Percentiles rank a stretch among this genome's conserved stretches.
Conservation (phyloP, 192 early-diverging fungal genomes). For the Entrophospora sp. region DNA sequence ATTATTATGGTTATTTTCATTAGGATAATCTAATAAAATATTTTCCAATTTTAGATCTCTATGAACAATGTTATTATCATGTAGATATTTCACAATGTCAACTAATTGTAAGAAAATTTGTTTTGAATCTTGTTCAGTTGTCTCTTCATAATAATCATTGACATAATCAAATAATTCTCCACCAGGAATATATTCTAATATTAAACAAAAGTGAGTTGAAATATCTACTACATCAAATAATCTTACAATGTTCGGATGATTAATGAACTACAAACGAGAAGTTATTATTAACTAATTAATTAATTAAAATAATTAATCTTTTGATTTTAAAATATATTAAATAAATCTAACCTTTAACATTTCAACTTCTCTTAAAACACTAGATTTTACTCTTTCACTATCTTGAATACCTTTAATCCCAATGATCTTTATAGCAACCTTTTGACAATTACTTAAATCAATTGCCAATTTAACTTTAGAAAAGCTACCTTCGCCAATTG, state of each 20-base stretch:
- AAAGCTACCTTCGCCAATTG: slow-evolving; percentile 48
- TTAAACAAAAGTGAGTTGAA: slow-evolving; percentile 49
- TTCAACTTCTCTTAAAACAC: slow-evolving; percentile 33
- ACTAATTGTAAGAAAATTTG: slow-evolving; percentile 50
- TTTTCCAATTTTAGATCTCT: slow-evolving; percentile 60
- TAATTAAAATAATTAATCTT: background rate
- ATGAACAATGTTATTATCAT: slow-evolving; percentile 54
- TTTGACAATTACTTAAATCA: slow-evolving; percentile 32
- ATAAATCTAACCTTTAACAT: slow-evolving; percentile 28
- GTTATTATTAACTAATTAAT: slow-evolving; percentile 9
- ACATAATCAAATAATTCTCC: slow-evolving; percentile 74
- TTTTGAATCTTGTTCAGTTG: slow-evolving; percentile 36
- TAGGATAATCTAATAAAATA: slow-evolving; percentile 31
- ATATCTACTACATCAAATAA: slow-evolving; percentile 58
- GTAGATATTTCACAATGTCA: slow-evolving; percentile 52
- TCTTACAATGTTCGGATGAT: slow-evolving; percentile 61
- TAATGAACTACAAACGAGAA: slow-evolving; percentile 37
- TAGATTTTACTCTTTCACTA: slow-evolving; percentile 28
- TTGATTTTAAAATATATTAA: background rate
- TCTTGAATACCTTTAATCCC: slow-evolving; percentile 35
- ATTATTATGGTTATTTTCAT: no score
- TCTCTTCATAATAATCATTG: slow-evolving; percentile 30
- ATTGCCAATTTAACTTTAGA: slow-evolving; percentile 54
- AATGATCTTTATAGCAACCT: slow-evolving; percentile 52
- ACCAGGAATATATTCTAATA: slow-evolving; percentile 61